Evolutionary conservation across 257 asterid species (phyloP).

Genomic region (Gynochthodes officinalis): DNA sequence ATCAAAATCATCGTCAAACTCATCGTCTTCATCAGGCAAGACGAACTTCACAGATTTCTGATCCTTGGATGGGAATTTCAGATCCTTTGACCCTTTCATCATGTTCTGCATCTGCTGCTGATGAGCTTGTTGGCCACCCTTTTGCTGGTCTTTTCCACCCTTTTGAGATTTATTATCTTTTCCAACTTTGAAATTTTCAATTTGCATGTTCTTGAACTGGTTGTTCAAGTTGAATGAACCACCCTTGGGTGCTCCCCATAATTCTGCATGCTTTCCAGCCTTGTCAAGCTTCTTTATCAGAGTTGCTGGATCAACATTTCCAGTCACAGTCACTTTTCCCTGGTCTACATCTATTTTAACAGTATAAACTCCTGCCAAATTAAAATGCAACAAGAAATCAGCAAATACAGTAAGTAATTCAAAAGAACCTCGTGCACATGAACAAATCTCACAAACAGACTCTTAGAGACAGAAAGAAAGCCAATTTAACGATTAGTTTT

Average conservation of each 20-base stretch:
- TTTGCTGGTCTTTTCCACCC: conserved; percentile 36
- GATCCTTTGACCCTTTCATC: conserved; percentile 37
- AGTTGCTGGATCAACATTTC: conserved; percentile 54
- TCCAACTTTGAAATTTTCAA: conserved; percentile 37
- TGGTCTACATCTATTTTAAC: conserved; percentile 39
- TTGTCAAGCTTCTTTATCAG: conserved; percentile 63
- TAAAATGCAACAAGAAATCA: background rate
- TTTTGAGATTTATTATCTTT: conserved; percentile 43
- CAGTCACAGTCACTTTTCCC: conserved; percentile 63
- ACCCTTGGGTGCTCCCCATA: conserved; percentile 53
- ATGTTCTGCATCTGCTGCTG: conserved; percentile 30
- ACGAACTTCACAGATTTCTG: conserved; percentile 57
- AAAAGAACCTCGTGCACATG: background rate
- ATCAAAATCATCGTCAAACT: conserved; percentile 33
- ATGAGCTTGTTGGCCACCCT: conserved; percentile 27
- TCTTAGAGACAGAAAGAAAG: background rate
- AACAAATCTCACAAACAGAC: background rate
- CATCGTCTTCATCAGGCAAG: conserved; percentile 45
- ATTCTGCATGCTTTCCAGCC: conserved; percentile 71
- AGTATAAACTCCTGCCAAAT: conserved; percentile 33
- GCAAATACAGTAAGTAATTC: background rate
- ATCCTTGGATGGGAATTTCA: conserved; percentile 42
- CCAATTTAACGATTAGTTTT: background rate
- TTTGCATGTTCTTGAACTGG: conserved; percentile 48
- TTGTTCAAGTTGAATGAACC: conserved; percentile 26